These are phyloP conservation scores for Truncatella angustata DNA, from an alignment of 2,329 filamentous ascomycete species.

Conservation along the genomic window DNA sequence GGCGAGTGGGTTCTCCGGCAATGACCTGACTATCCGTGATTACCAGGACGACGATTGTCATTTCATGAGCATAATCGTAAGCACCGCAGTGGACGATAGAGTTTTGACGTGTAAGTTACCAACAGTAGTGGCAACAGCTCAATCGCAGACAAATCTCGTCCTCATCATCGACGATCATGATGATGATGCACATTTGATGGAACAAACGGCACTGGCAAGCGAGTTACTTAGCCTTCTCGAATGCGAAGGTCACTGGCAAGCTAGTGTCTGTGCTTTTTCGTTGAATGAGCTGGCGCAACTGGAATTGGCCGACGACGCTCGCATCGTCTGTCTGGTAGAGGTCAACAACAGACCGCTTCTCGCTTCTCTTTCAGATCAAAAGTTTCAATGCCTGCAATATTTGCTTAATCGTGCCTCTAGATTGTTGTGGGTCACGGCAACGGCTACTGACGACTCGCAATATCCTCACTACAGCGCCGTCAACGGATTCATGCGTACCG, in stretches of 20 bases:
- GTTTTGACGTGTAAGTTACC: neutral
- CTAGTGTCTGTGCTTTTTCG: too few relatives aligned
- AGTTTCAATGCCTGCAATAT: conserved; percentile 19
- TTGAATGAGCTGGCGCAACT: too few relatives aligned
- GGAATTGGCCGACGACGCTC: neutral
- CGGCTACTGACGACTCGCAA: conserved; percentile 11
- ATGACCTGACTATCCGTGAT: conserved; percentile 21
- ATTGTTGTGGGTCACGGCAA: conserved; percentile 25
- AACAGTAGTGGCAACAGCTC: too few relatives aligned
- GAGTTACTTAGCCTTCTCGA: too few relatives aligned
- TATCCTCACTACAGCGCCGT: conserved; percentile 17
- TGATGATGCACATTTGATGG: neutral
- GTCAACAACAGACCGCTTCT: conserved; percentile 22
- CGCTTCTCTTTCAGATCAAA: conserved; percentile 18
- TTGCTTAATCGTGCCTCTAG: conserved; percentile 17
- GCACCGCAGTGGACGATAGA: conserved; percentile 15
- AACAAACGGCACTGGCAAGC: neutral
- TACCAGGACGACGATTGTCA: conserved; percentile 16
- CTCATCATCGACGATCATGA: too few relatives aligned
- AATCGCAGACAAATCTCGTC: too few relatives aligned
- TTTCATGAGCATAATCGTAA: conserved; percentile 23
- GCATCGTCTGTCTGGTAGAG: conserved; percentile 22
- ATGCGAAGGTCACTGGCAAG: too few relatives aligned
- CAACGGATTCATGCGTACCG: conserved; percentile 24
- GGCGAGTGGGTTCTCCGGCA: conserved; percentile 20